A percentile compares a stretch with the other conserved stretches of the same genome.
These are phyloP conservation scores for Suillus decipiens DNA, from an alignment of 768 basidiomycete species.

Conservation along the genomic window DNA sequence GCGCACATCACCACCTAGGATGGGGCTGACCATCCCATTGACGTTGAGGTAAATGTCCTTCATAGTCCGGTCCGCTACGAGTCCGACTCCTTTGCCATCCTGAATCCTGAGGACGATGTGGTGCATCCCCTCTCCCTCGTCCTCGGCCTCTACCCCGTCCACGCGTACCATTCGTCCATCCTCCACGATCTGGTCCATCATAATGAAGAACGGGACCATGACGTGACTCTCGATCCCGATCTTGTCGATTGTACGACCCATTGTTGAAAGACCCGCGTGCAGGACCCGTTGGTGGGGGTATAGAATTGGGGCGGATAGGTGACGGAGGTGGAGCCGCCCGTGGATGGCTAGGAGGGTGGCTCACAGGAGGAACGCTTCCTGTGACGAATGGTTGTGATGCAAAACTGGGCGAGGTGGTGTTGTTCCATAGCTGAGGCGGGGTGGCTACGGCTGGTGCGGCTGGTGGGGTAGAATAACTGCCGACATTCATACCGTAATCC, in stretches of 20 bases:
- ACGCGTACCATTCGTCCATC: constrained; percentile 26
- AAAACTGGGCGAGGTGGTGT: constrained; percentile 13
- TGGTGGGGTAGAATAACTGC: constrained; percentile 31
- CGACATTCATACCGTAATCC: constrained; percentile 37
- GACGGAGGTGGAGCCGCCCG: constrained; percentile 31
- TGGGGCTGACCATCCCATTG: constrained; percentile 13
- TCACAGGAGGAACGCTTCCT: constrained; percentile 22
- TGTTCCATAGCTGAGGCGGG: constrained; percentile 24
- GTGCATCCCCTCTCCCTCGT: constrained; percentile 30
- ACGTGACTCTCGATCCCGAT: constrained; percentile 28
- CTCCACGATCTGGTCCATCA: constrained; percentile 38
- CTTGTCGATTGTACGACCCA: constrained; percentile 29
- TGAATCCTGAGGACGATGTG: constrained; percentile 50
- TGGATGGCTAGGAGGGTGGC: constrained; percentile 19
- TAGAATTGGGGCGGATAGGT: constrained; percentile 16
- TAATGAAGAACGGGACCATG: constrained; percentile 23
- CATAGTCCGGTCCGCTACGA: constrained; percentile 20
- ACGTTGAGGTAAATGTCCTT: constrained; percentile 4
- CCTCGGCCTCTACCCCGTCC: constrained; percentile 37
- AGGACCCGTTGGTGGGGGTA: constrained; percentile 17
- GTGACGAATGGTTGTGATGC: constrained; percentile 16
- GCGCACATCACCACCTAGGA: constrained; percentile 4
- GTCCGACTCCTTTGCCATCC: constrained; percentile 56
- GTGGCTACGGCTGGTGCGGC: constrained; percentile 27
- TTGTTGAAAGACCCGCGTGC: constrained; percentile 28